Base-by-base conservation (phyloP, 306 rosid species). In the Pterocarpus macrocarpus region DNA sequence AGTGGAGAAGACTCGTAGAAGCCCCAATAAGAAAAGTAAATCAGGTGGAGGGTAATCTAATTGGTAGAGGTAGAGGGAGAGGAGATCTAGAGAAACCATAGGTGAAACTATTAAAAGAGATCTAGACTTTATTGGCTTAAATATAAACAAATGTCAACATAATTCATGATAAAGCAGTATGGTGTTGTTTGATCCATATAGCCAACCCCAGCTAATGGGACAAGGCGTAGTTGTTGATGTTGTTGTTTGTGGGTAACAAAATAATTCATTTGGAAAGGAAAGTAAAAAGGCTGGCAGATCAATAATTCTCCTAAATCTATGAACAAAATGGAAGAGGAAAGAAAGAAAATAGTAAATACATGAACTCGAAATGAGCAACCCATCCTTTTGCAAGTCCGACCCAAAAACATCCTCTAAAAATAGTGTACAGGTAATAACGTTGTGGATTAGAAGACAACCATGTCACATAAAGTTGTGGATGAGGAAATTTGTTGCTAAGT, bases 281-380 rank as follows among this genome's bases (percentile, higher is more conserved):
- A 64, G 15, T 41, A 5, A 13, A 49, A 79, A 79, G 7, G 52
- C 64, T 33, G 71, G 62, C 15, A 49, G 63, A 61, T 70, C 13
- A 59, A 11, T 45, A 79, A 17, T 47, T 32, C 64, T 68, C 50
- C 61, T 68, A 68, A 68, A 56, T 57, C 63, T 36, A 35, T 8
- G 9, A 12, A 59, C 71, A 79, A 78, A 61, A 79, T 47, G 4
- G 17, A 32, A 79, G 5, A 59, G 64, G 63, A 69, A 79, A 58
- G 49, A 57, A 79, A 11, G n/a, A 79, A 66, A 79, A 59, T 16
- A 45, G 28, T 69, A 69, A 4, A 22, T 36, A 65, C n/a, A 39
- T 55, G 52, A 72, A 72, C 17, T 35, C 50, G 55, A 22, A 22
- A 22, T 22, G 28, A 22, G 28, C 28, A 22, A 22, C 28, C 28